Percentiles rank a stretch among this genome's conserved stretches.
These are phyloP conservation scores for Penicillium odoratum DNA, from an alignment of 495 filamentous ascomycete genomes.

Conservation along the genomic window DNA sequence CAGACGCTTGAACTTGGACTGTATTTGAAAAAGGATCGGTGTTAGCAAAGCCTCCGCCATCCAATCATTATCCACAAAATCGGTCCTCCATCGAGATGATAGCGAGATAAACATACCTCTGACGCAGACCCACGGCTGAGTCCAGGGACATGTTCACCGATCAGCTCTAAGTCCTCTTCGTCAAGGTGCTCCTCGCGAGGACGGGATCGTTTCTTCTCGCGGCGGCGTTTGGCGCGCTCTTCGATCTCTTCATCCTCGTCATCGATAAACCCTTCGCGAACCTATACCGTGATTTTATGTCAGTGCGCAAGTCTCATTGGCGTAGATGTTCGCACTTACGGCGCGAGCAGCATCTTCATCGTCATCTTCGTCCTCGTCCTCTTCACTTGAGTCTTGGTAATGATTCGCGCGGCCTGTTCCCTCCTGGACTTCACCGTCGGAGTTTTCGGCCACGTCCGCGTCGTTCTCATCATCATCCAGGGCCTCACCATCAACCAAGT, in stretches of 20 bases:
- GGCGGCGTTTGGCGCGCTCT: constrained; percentile 59
- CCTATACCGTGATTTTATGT: constrained; percentile 42
- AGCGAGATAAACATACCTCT: constrained; percentile 52
- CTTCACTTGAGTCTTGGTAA: constrained; percentile 84
- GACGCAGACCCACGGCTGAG: constrained; percentile 61
- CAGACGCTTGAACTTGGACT: constrained; percentile 92
- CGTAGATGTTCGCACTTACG: constrained; percentile 32
- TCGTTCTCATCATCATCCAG: constrained; percentile 90
- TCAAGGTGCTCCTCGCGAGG: constrained; percentile 82
- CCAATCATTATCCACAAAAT: neutral
- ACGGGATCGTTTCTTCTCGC: constrained; percentile 50
- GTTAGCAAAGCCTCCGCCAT: neutral
- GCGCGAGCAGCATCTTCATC: constrained; percentile 72
- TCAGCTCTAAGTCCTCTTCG: constrained; percentile 94
- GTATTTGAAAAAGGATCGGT: constrained; percentile 15
- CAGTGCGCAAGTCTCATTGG: constrained; percentile 5
- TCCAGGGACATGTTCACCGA: constrained; percentile 73
- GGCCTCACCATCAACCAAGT: constrained; percentile 81
- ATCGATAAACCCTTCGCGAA: constrained; percentile 94
- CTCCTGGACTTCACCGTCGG: constrained; percentile 60
- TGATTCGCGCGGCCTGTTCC: constrained; percentile 42
- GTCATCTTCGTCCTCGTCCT: constrained; percentile 96
- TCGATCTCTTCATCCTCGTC: constrained; percentile 87
- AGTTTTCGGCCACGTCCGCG: constrained; percentile 80
- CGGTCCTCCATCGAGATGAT: neutral